These are phyloP conservation scores for Grosmannia clavigera DNA, from an alignment of 2,329 filamentous ascomycete species.

Conservation along the genomic window DNA sequence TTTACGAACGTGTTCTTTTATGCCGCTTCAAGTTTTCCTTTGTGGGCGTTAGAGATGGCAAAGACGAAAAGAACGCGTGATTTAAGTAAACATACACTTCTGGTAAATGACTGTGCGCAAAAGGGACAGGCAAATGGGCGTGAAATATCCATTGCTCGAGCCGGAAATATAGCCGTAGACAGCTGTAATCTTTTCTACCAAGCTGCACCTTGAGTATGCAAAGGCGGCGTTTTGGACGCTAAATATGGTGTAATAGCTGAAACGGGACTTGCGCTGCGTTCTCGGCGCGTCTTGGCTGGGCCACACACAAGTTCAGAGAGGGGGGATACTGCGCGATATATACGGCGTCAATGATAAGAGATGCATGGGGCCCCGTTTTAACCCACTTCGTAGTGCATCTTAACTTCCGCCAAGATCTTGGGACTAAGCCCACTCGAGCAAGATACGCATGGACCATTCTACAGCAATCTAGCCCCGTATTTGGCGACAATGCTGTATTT, in stretches of 20 bases:
- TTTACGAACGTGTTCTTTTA: constrained; percentile 2
- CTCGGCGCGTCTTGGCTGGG: not conserved
- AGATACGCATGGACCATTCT: not conserved
- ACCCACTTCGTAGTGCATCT: not conserved
- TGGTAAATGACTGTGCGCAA: constrained; percentile 3
- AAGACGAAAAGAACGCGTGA: not conserved
- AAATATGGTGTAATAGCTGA: not conserved
- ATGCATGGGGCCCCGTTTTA: not conserved
- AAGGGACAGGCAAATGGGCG: constrained; percentile 2
- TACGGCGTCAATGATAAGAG: not conserved
- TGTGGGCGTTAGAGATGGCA: not conserved
- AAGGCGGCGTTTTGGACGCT: not conserved
- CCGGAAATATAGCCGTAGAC: not conserved
- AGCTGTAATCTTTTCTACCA: not conserved
- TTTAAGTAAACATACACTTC: not conserved
- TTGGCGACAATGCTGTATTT: not conserved
- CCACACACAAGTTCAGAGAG: not conserved
- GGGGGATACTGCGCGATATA: not conserved
- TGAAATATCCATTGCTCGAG: not conserved
- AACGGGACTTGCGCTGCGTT: not conserved
- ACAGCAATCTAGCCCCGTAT: not conserved
- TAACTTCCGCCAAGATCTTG: not conserved
- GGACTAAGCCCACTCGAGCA: not conserved
- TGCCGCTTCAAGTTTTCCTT: constrained; percentile 5
- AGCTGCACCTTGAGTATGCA: not conserved